Conservation (phyloP, 768 basidiomycete genomes). For the Pleurotus pulmonarius region DNA sequence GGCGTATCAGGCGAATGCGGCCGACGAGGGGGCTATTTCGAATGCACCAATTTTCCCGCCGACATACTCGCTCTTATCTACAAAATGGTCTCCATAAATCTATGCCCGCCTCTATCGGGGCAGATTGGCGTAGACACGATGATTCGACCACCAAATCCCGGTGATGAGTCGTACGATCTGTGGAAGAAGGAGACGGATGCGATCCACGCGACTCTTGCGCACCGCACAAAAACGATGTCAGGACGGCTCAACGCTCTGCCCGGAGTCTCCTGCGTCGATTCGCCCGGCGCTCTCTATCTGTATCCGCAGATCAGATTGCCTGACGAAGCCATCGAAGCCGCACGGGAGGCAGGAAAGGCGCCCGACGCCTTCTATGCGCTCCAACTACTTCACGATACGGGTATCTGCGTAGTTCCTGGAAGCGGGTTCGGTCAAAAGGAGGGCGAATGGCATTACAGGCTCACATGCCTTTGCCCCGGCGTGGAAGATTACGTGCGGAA, state of each 20-base stretch:
- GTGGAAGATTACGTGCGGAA: constrained; percentile 90
- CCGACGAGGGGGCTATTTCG: constrained; percentile 95
- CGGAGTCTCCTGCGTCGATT: constrained; percentile 88
- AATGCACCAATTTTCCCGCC: constrained; percentile 76
- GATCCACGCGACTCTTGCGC: constrained; percentile 71
- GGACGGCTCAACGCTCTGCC: constrained; percentile 74
- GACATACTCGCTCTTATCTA: constrained; percentile 85
- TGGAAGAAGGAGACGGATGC: constrained; percentile 83
- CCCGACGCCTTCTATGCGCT: constrained; percentile 91
- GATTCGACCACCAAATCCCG: constrained; percentile 83
- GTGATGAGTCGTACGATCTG: constrained; percentile 68
- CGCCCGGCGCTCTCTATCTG: constrained; percentile 91
- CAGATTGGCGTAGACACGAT: constrained; percentile 94
- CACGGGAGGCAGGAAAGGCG: constrained; percentile 64
- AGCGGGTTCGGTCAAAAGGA: constrained; percentile 93
- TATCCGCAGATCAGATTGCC: constrained; percentile 83
- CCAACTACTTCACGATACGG: constrained; percentile 79
- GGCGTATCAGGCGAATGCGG: constrained; percentile 97
- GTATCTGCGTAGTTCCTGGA: constrained; percentile 93
- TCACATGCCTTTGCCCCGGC: constrained; percentile 93
- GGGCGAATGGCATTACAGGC: constrained; percentile 84
- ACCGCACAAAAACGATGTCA: constrained; percentile 72
- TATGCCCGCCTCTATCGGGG: constrained; percentile 88
- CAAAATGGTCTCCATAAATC: constrained; percentile 90
- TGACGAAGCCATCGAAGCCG: constrained; percentile 67